Evolutionary conservation across 352 stramenopile genomes (phyloP), one percentile per base, ranked within the genome.

Genomic region (Blastocystis sp.): DNA sequence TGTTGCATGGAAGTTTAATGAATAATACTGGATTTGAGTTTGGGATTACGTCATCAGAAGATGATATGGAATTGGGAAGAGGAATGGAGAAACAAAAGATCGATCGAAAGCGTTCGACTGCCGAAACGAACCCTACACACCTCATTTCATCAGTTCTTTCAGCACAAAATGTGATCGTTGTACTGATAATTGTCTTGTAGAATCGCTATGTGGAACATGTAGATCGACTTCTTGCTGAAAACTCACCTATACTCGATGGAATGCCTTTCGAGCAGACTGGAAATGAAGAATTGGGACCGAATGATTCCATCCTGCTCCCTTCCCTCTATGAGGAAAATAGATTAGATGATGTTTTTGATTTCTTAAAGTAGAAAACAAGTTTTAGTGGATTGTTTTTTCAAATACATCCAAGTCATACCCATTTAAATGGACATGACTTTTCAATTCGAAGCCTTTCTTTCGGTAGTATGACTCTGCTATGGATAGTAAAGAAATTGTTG

Each of bases 301-400:
- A 78, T n/a, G 39, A 56, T 78, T 78, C 50, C 16, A 56, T 78
- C 56, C 50, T 55, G 20, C 66, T 24, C n/a, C n/a, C 50, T 18
- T 53, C 16, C 1, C 8, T n/a, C 24, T 66, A 66, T 4, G n/a
- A 66, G 9, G 56, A 37, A 4, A n/a, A n/a, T 66, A 13, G 8
- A 37, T 16, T 20, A 53, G 73, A 68, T n/a, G 73, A 85, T 85
- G 73, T 85, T 39, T 85, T 85, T 68, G 73, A 85, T 85, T 85
- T 85, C 34, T 85, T 85, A 45, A 65, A 68, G 30, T 85, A 53
- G 20, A 85, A 85, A 26, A 85, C 59, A 68, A 30, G 41, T n/a
- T 26, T 54, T 18, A 85, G 13, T 6, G 9, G n/a, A 85, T 26
- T 50, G 20, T 41, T 65, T 85, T 85, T 68, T 85, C 73, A 85